phyloP scores from a whole-genome alignment of 305 asterid species.

The Solanum hybrid region DNA sequence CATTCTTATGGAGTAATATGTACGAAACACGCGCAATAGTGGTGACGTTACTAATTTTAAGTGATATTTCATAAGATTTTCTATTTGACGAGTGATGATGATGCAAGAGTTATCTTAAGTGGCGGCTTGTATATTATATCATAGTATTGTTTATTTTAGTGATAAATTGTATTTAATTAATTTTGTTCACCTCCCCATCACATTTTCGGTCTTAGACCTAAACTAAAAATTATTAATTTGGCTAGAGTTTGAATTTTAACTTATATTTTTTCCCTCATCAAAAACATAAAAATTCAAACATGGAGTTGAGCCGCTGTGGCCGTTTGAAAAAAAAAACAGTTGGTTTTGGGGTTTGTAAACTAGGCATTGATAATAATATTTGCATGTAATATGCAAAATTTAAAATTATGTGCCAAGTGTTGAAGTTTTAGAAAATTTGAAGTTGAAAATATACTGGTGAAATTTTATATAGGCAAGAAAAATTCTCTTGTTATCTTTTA shows the following conservation, averaged over 20 bases:
- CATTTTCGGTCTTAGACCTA: background rate
- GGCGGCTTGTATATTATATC: background rate
- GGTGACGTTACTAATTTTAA: background rate
- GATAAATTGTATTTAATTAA: background rate
- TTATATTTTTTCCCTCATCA: background rate
- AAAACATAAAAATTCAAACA: background rate
- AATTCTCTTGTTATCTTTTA: background rate
- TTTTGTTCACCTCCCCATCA: background rate
- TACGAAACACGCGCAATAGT: background rate
- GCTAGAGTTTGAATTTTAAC: background rate
- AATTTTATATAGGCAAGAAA: background rate
- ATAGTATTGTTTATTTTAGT: too few species aligned
- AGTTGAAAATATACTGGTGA: background rate
- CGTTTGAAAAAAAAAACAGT: background rate
- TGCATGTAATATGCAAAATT: background rate
- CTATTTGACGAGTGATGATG: background rate
- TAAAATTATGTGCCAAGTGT: background rate
- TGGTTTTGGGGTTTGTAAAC: background rate
- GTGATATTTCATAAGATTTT: background rate
- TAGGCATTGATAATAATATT: background rate
- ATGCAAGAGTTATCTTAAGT: background rate
- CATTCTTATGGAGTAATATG: background rate
- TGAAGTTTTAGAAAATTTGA: background rate
- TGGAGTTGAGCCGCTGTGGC: background rate
- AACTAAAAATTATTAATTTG: background rate